phyloP scores from a whole-genome alignment of 768 basidiomycete species.

The Psilocybe azurescens region DNA sequence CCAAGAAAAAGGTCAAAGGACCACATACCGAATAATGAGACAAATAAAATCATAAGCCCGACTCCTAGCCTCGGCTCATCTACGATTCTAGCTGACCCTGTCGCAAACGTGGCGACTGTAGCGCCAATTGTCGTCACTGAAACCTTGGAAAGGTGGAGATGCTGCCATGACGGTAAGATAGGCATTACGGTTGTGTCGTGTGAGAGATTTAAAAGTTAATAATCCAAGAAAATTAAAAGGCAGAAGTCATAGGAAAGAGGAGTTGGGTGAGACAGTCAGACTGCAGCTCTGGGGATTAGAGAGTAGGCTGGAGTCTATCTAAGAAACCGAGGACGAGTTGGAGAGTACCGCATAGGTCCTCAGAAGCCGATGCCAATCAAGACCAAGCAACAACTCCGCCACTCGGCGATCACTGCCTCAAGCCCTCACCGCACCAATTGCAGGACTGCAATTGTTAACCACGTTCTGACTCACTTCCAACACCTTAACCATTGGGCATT shows the following conservation, averaged over 20 bases:
- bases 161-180: background rate
- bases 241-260: background rate
- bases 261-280: background rate
- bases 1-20: background rate
- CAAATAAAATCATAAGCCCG: constrained; percentile 57
- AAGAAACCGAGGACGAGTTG: background rate
- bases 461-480: too few species aligned
- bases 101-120: constrained; percentile 4
- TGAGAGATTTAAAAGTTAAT: background rate
- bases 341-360: constrained; percentile 3
- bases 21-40: constrained; percentile 70
- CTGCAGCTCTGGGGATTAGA: background rate
- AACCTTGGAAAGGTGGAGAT: background rate
- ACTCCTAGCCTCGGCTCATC: constrained; percentile 32
- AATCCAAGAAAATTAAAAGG: background rate
- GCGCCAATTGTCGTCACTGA: constrained; percentile 3
- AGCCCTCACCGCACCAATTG: too few species aligned
- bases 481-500: too few species aligned
- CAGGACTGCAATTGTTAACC: too few species aligned
- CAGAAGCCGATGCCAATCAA: background rate
- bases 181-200: background rate
- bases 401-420: too few species aligned
- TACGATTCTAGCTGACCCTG: constrained; percentile 9
- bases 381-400: background rate
- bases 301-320: background rate